phyloP scores from a whole-genome alignment of 495 filamentous ascomycete species.

The Aspergillus homomorphus region DNA sequence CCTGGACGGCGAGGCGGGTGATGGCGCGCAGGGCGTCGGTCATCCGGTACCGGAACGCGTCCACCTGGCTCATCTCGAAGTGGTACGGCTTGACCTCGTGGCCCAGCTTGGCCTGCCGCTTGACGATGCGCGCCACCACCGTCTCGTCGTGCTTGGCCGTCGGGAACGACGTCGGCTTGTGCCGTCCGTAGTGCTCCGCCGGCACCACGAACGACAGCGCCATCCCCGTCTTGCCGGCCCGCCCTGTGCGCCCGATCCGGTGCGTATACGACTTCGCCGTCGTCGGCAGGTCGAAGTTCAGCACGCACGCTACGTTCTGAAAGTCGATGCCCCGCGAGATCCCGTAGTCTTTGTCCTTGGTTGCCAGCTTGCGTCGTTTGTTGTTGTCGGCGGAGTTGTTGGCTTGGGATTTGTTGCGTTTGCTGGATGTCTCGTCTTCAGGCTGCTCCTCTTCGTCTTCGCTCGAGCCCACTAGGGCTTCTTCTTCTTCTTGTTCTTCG shows the following conservation, averaged over 20 bases:
- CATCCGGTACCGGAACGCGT: slow-evolving; percentile 92
- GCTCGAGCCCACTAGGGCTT: slow-evolving; percentile 28
- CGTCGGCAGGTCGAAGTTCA: slow-evolving; percentile 94
- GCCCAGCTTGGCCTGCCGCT: slow-evolving; percentile 67
- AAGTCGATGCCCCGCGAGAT: slow-evolving; percentile 96
- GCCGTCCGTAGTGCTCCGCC: slow-evolving; percentile 73
- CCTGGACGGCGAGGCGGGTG: slow-evolving; percentile 77
- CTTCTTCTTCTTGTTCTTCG: slow-evolving; percentile 18
- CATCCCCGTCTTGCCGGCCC: slow-evolving; percentile 87
- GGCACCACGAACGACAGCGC: slow-evolving; percentile 93
- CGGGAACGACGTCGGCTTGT: slow-evolving; percentile 75
- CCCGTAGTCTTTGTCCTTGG: slow-evolving; percentile 80
- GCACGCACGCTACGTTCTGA: slow-evolving; percentile 85
- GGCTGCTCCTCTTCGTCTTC: slow-evolving; percentile 33
- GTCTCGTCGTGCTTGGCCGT: slow-evolving; percentile 78
- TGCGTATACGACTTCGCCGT: slow-evolving; percentile 92
- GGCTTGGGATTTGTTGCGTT: not conserved
- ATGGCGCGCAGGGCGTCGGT: slow-evolving; percentile 81
- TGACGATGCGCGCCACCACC: slow-evolving; percentile 68
- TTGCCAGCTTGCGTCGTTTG: slow-evolving; percentile 61
- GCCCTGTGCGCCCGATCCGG: slow-evolving; percentile 88
- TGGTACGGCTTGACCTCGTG: slow-evolving; percentile 81
- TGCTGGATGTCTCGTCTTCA: slow-evolving; percentile 25
- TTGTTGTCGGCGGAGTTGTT: slow-evolving; percentile 20
- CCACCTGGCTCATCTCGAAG: slow-evolving; percentile 92